phyloP scores from a whole-genome alignment of 1,284 basidiomycete genomes.

The Cryptococcus sp. region DNA sequence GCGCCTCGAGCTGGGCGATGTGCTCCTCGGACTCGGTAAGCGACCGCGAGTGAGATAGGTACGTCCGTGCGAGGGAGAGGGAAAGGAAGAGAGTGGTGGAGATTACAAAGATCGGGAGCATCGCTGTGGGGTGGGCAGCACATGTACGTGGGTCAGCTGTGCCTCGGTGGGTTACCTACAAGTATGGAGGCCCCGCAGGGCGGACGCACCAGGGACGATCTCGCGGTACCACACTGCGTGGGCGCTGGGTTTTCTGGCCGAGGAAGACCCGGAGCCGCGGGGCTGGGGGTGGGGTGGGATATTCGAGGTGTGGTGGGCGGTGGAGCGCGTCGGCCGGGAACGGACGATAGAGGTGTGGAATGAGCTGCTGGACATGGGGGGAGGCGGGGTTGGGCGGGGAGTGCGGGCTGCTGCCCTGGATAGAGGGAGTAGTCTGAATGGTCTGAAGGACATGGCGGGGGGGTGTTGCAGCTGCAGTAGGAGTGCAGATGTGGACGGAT shows the following conservation, averaged over 20 bases:
- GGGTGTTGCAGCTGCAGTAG: no score
- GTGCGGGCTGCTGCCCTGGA: no score
- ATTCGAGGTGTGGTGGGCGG: background rate
- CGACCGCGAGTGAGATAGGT: slow-evolving; percentile 31
- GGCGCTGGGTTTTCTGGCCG: slow-evolving; percentile 12
- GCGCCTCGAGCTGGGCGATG: slow-evolving; percentile 41
- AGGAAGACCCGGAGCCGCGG: background rate
- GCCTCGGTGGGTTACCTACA: background rate
- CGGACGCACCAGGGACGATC: slow-evolving; percentile 22
- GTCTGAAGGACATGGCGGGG: no score
- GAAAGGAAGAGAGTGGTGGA: slow-evolving; percentile 48
- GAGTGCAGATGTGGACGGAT: no score
- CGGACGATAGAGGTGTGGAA: slow-evolving; percentile 6
- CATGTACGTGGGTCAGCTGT: background rate
- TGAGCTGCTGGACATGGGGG: background rate
- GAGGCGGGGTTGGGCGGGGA: background rate
- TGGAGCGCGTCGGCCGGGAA: background rate
- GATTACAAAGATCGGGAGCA: slow-evolving; percentile 48
- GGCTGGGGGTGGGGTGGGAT: background rate
- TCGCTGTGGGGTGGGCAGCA: slow-evolving; percentile 29
- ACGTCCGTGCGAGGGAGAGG: slow-evolving; percentile 18
- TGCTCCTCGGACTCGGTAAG: slow-evolving; percentile 35
- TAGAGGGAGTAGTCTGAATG: no score
- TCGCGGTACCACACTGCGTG: slow-evolving; percentile 22
- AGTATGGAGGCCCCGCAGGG: background rate